Base-by-base conservation (phyloP, 495 filamentous ascomycete genomes). In the Acidiella bohemica region DNA sequence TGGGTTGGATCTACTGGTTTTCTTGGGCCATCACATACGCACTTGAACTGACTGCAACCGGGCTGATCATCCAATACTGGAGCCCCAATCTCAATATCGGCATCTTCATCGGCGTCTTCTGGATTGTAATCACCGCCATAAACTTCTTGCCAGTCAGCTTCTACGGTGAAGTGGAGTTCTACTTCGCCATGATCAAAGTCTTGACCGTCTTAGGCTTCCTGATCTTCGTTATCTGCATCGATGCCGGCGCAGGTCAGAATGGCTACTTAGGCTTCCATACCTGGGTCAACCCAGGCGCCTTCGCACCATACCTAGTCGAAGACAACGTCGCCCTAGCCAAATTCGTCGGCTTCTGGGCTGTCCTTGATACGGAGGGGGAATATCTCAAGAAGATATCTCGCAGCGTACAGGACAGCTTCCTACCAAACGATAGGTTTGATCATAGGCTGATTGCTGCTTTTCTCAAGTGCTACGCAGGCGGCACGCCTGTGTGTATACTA, bases 261-360 rank as follows among this genome's bases (percentile, higher is more conserved):
- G 73, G 78, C 30, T 63, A 70, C 29, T 57, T 80, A n/a, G 79
- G 80, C 3, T 85, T 84, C 59, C 61, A 68, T 28, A 44, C 33
- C 53, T 74, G 70, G 67, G 47, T 65, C 34, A 56, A 72, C 25
- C 71, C 68, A 2, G 70, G 71, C 19, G 74, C 78, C 1, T 82
- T 84, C 59, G 56, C 59, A 13, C 51, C 51, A 0, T 55, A 55
- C 19, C 34, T 59, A 3, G 29, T 47, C 1, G 37, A 40, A 4
- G 13, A 35, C 28, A 46, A 51, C 11, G 43, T 35, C 3, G 36
- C 47, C 5, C 28, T 53, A 3, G 58, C 49, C 23, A 56, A 45
- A 13, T 61, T 61, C 38, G 45, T 59, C 24, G 54, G 56, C 32
- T 53, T 59, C n/a, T 62, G 52, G 47, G 45, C 47, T 9, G n/a